Evolutionary conservation across 1,284 basidiomycete genomes (phyloP), one percentile per base, ranked within the genome.

Genomic region (Ceratobasidium sp.): DNA sequence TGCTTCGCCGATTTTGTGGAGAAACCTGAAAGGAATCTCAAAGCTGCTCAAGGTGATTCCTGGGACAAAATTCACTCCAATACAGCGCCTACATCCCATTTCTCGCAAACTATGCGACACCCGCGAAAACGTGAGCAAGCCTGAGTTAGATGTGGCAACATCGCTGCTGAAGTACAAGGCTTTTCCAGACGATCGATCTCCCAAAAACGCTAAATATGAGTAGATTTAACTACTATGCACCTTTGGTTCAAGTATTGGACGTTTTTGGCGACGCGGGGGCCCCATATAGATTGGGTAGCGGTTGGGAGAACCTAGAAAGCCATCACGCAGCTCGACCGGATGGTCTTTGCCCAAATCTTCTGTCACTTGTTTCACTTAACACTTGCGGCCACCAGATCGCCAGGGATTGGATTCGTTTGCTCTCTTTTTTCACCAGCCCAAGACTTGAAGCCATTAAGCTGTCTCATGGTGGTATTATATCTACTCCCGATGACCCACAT

Each of bases 201-300:
- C 59, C 46, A 30, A 50, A 75, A 41, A 18, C 50, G 10, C 55
- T 54, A 1, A 50, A 75, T 33, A 65, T 75, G 48, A 35, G 48
- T 7, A 46, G 73, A 30, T 75, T 75, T 20, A 62, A 75, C 10
- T 66, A 54, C 38, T 75, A 75, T 54, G 60, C 60, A n/a, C n/a
- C 46, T 5, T 33, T 75, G 12, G 60, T 75, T n/a, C 60, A 66
- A 38, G 38, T 41, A 12, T 23, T 75, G 20, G 30, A 27, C 10
- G 33, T 66, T 3, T 75, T 55, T 35, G 46, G 18, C 18, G 20
- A 18, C 18, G 8, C 2, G 18, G 27, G 4, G 12, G 27, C 23
- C 18, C 7, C 18, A 23, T 23, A 18, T 44, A 20, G 20, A 14
- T 30, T n/a, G 12, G 60, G 60, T 18, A 14, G 23, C 7, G 38